phyloP scores from a whole-genome alignment of 2,329 filamentous ascomycete genomes.

The Fusarium sp. region DNA sequence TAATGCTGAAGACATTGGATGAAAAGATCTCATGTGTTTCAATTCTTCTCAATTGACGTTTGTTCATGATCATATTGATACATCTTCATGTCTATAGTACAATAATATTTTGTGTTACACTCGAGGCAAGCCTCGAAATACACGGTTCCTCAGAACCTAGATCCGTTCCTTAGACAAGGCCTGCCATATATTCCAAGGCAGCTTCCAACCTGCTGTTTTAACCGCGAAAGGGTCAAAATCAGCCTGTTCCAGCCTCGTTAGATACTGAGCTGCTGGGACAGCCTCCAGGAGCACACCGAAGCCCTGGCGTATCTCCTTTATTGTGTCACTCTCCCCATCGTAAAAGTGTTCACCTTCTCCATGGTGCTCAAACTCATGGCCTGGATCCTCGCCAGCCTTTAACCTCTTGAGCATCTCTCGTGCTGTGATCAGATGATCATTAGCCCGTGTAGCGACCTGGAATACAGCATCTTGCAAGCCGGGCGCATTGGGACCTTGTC shows the following conservation, averaged over 20 bases:
- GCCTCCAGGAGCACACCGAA: slow-evolving; percentile 87
- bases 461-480: slow-evolving; percentile 93
- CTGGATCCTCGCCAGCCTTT: slow-evolving; percentile 77
- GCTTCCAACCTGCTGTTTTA: slow-evolving; percentile 76
- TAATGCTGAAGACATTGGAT: not conserved
- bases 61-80: slow-evolving; percentile 20
- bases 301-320: slow-evolving; percentile 65
- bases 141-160: slow-evolving; percentile 44
- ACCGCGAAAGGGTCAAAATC: slow-evolving; percentile 87
- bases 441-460: slow-evolving; percentile 89
- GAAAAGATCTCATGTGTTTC: not conserved
- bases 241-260: slow-evolving; percentile 79
- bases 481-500: slow-evolving; percentile 80
- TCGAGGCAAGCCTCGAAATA: slow-evolving; percentile 8
- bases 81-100: slow-evolving; percentile 28
- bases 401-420: slow-evolving; percentile 90
- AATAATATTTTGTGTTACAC: slow-evolving; percentile 14
- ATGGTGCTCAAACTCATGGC: slow-evolving; percentile 90
- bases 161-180: slow-evolving; percentile 63
- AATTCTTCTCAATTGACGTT: not conserved
- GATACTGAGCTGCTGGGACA: slow-evolving; percentile 81
- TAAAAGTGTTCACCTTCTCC: slow-evolving; percentile 77
- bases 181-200: slow-evolving; percentile 81
- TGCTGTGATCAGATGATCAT: slow-evolving; percentile 95
- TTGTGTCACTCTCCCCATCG: slow-evolving; percentile 52